phyloP scores from a whole-genome alignment of 768 basidiomycete species.

The Termitomyces sp. region DNA sequence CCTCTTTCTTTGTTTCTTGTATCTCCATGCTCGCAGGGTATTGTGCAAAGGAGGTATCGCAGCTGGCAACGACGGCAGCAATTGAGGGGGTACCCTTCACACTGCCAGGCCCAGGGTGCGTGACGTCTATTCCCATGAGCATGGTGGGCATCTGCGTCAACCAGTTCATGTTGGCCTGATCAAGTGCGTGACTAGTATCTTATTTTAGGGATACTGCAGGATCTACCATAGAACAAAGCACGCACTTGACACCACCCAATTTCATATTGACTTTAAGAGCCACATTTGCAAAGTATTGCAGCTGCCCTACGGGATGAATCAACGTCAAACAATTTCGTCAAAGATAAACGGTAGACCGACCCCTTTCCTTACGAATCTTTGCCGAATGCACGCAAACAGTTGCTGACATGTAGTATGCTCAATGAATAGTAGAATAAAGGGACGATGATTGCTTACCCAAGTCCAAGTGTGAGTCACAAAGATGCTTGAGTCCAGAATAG shows the following conservation, averaged over 20 bases:
- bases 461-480: constrained; percentile 67
- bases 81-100: constrained; percentile 77
- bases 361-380: constrained; percentile 69
- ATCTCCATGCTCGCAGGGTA: constrained; percentile 74
- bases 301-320: constrained; percentile 42
- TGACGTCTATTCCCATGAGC: constrained; percentile 82
- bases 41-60: constrained; percentile 61
- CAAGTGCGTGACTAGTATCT: constrained; percentile 40
- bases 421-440: not conserved
- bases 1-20: constrained; percentile 79
- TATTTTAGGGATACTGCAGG: not conserved
- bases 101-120: constrained; percentile 77
- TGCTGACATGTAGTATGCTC: constrained; percentile 28
- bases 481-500: constrained; percentile 73
- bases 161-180: constrained; percentile 57
- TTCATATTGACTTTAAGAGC: constrained; percentile 84
- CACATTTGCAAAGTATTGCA: constrained; percentile 77
- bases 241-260: constrained; percentile 75
- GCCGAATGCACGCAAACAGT: constrained; percentile 73
- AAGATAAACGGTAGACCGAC: constrained; percentile 28
- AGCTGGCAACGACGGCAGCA: constrained; percentile 81
- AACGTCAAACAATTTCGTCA: constrained; percentile 21
- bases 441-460: constrained; percentile 35
- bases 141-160: constrained; percentile 63
- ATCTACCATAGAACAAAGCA: constrained; percentile 11